phyloP scores from a whole-genome alignment of 2,329 filamentous ascomycete genomes.

The Blumeria graminis region DNA sequence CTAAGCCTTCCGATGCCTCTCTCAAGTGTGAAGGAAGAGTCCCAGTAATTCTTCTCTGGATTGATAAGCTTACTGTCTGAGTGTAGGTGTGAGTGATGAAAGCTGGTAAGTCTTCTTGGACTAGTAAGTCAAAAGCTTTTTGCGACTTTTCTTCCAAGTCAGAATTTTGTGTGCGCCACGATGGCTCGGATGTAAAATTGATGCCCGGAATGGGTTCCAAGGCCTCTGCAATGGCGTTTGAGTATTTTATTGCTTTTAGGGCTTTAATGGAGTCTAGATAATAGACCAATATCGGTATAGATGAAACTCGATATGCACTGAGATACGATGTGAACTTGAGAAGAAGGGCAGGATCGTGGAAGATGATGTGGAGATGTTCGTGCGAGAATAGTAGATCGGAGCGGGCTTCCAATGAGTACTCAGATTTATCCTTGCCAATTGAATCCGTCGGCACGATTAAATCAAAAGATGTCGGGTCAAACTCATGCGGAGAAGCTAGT shows the following conservation, averaged over 20 bases:
- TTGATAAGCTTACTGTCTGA: slow-evolving; percentile 43
- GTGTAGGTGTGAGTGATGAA: slow-evolving; percentile 47
- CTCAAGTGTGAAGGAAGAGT: slow-evolving; percentile 37
- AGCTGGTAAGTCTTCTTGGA: slow-evolving; percentile 43
- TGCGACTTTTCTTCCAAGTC: slow-evolving; percentile 36
- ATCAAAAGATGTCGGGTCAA: slow-evolving; percentile 29
- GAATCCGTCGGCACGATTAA: slow-evolving; percentile 21
- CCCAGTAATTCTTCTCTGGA: slow-evolving; percentile 42
- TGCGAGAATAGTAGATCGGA: slow-evolving; percentile 41
- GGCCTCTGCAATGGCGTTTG: slow-evolving; percentile 40
- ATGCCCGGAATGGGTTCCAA: slow-evolving; percentile 30
- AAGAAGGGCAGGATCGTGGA: slow-evolving; percentile 35
- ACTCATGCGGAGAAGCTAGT: slow-evolving; percentile 19
- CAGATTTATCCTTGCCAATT: slow-evolving; percentile 8
- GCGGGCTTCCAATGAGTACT: slow-evolving; percentile 35
- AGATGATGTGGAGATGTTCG: slow-evolving; percentile 40
- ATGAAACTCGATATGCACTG: slow-evolving; percentile 30
- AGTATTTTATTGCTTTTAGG: slow-evolving; percentile 43
- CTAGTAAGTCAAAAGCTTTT: slow-evolving; percentile 39
- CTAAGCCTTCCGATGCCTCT: slow-evolving; percentile 49
- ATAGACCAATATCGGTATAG: slow-evolving; percentile 41
- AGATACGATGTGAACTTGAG: slow-evolving; percentile 45
- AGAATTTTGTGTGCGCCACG: slow-evolving; percentile 29
- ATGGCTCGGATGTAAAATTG: slow-evolving; percentile 27
- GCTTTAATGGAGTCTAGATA: slow-evolving; percentile 51